Evolutionary conservation across 2,329 filamentous ascomycete genomes (phyloP), one percentile per base, ranked within the genome.

Genomic region (Xylariaceae sp.): DNA sequence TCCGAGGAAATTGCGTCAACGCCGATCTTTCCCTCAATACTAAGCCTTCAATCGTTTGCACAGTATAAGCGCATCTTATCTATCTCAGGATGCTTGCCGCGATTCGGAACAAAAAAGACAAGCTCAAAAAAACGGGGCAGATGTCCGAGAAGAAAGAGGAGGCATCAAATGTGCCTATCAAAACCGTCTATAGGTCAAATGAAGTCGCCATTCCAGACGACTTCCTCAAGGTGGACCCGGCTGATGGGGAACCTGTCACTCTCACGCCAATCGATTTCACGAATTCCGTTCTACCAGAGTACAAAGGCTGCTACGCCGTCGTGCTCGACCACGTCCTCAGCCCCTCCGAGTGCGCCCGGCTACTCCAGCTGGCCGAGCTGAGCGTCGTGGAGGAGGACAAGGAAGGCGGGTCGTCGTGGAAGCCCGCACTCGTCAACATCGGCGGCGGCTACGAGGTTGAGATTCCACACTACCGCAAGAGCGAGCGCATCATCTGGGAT

Each of bases 401-500:
- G 18, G 36, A 32, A 2, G 57, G 53, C 29, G 65, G 61, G 2
- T 72, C 64, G 54, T 70, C 75, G 1, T 93, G 89, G 90, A 76
- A 79, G 43, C 81, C 83, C 2, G 90, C 89, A 0, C 78, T 90
- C 69, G 78, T 92, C 52, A 88, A 88, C 66, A 69, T 83, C 20
- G 88, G 88, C 4, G 70, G 70, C 4, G 87, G 88, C 3, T 74
- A 68, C 51, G 85, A 93, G 70, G 70, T 76, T 2, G 69, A 85
- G 35, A 72, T 78, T 3, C 75, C 80, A 1, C 78, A 83, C 7
- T 82, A 83, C 42, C 79, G 90, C 13, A 86, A 89, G 56, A 87
- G 87, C 63, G 87, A 87, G n/a, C 81, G 90, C 3, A 89, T 93
- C 59, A 87, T 94, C 61, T 89, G 85, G 81, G 88, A 94, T 65